Percentiles rank a stretch among this genome's conserved stretches.
Conservation (phyloP, 192 early-diverging fungal genomes). For the Entomortierella chlamydospora region DNA sequence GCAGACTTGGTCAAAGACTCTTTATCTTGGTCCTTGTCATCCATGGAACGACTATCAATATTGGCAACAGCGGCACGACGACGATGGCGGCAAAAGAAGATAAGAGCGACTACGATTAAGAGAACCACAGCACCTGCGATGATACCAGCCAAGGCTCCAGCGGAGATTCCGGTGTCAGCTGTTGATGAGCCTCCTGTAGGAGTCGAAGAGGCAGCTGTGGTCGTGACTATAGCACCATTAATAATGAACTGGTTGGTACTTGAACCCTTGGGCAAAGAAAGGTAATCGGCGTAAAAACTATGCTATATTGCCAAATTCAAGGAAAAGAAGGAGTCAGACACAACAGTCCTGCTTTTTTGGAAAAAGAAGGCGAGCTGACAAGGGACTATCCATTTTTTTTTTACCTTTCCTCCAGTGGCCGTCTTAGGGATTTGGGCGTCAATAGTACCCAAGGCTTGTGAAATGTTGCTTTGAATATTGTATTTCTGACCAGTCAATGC, state of each 20-base stretch:
- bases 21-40: constrained; percentile 35
- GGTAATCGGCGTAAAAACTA: constrained; percentile 41
- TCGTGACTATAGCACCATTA: constrained; percentile 1
- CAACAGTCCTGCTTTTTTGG: not conserved
- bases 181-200: not conserved
- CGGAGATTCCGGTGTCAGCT: constrained; percentile 16
- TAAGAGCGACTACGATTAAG: constrained; percentile 8
- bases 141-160: constrained; percentile 13
- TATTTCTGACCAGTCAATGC: constrained; percentile 24
- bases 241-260: constrained; percentile 20
- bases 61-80: constrained; percentile 29
- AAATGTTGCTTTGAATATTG: not conserved
- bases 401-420: constrained; percentile 43
- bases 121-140: constrained; percentile 23
- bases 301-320: constrained; percentile 6
- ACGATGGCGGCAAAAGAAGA: constrained; percentile 34
- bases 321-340: not conserved
- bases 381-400: not conserved
- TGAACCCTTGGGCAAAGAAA: too few relatives aligned
- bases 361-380: not conserved
- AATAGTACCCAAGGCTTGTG: not conserved
- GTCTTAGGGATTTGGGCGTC: constrained; percentile 4
- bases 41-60: constrained; percentile 11
- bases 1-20: constrained; percentile 32
- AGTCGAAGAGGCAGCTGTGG: not conserved